Conservation (phyloP, 2,329 filamentous ascomycete species). For the Fusarium anthophilum region DNA sequence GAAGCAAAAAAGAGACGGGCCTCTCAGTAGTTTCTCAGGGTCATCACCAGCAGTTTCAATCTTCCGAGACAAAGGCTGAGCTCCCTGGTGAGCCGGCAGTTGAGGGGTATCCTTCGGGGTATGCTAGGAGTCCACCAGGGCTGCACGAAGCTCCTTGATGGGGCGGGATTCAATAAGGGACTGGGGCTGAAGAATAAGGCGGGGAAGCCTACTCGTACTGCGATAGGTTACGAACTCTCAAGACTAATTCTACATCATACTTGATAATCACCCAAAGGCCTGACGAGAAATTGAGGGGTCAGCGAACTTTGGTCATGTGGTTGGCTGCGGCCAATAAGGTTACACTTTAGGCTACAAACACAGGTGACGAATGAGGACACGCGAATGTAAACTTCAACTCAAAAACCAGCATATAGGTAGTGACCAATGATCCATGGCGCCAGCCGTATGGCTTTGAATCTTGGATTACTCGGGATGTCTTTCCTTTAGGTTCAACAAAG, state of each 20-base stretch:
- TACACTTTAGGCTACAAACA: neutral
- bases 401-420: too few relatives aligned
- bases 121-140: neutral
- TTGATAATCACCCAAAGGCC: neutral
- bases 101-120: neutral
- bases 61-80: neutral
- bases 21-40: neutral
- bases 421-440: neutral
- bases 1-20: fast-evolving
- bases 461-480: neutral
- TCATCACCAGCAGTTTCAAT: neutral
- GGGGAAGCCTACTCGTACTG: fast-evolving
- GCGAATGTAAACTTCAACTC: neutral
- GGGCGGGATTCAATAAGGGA: too few relatives aligned
- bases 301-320: neutral
- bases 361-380: neutral
- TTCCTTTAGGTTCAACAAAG: neutral
- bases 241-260: fast-evolving
- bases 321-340: neutral
- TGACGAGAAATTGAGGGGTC: neutral
- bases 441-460: neutral
- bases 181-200: fast-evolving
- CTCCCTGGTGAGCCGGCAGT: neutral
- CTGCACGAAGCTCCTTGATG: neutral
- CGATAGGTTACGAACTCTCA: too few relatives aligned